These are phyloP conservation scores for Auricularia auricula-judae DNA, from an alignment of 768 basidiomycete genomes.

Conservation along the genomic window DNA sequence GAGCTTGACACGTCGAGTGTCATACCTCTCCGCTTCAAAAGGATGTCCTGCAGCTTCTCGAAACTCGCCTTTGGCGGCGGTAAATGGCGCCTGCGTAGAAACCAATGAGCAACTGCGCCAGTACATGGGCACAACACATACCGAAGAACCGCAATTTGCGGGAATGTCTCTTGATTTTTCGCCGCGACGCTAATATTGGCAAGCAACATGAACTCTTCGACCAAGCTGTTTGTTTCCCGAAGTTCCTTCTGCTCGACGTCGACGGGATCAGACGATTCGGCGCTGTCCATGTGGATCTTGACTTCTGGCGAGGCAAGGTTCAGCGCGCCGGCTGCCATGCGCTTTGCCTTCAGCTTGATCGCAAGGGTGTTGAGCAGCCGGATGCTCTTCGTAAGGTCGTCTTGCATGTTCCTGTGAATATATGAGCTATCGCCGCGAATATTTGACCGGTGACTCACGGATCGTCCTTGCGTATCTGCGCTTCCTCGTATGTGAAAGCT, in stretches of 20 bases:
- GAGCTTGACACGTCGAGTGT: slow-evolving; percentile 85
- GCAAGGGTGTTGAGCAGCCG: slow-evolving; percentile 84
- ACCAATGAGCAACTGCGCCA: not conserved
- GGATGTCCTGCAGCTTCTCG: slow-evolving; percentile 87
- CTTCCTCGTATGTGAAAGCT: slow-evolving; percentile 95
- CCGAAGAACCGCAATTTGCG: slow-evolving; percentile 90
- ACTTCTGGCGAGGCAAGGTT: slow-evolving; percentile 98
- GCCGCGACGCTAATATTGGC: slow-evolving; percentile 90
- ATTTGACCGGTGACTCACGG: slow-evolving; percentile 37
- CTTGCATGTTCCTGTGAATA: slow-evolving; percentile 49
- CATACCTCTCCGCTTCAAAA: slow-evolving; percentile 75
- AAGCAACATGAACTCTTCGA: slow-evolving; percentile 98
- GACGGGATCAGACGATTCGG: slow-evolving; percentile 90
- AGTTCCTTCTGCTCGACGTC: slow-evolving; percentile 94
- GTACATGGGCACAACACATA: slow-evolving; percentile 17
- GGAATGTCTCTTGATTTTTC: slow-evolving; percentile 90
- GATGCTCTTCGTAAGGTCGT: slow-evolving; percentile 75
- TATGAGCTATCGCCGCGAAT: not conserved
- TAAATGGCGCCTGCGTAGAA: slow-evolving; percentile 59
- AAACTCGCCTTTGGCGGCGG: slow-evolving; percentile 91
- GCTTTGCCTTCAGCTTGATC: slow-evolving; percentile 65
- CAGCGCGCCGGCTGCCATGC: slow-evolving; percentile 94
- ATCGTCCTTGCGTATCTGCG: slow-evolving; percentile 89
- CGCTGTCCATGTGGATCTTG: slow-evolving; percentile 88
- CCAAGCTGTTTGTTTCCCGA: slow-evolving; percentile 88